Base-by-base conservation (phyloP, 179 eudicot genomes). In the Beta lomatogona region DNA sequence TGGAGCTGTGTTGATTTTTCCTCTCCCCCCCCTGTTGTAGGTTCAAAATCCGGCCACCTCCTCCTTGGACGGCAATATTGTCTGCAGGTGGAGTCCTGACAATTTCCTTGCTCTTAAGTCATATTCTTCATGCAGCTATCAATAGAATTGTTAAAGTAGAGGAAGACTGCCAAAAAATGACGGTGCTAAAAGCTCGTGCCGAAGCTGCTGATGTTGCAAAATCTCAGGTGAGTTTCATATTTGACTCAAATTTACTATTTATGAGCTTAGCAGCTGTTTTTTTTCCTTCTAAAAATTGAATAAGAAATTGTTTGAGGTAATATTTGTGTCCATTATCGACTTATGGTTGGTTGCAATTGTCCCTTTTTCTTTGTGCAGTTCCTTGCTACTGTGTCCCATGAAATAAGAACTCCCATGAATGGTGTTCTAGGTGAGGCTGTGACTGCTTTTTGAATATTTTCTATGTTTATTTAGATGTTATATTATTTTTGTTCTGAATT, bases 321-420 rank as follows among this genome's bases (percentile, higher is more conserved):
- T 4, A 72, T 80, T 63, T 60, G 72, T 18, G 14, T n/a, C 9
- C 67, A 25, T 63, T 60, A 36, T 6, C 6, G 61, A 15, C 16
- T 52, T 61, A 19, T 36, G 3, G 53, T 15, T 64, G 57, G 36
- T 68, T 80, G 68, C 60, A 21, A 48, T 73, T 80, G 44, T 78
- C 50, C 53, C n/a, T 45, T 28, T 80, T 81, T 61, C 52, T 36
- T 76, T 80, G 79, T 87, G 88, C 88, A 96, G 99, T 97, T 97
- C 87, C 97, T 97, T 59, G 99, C 99, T 48, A 97, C 97, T 14
- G 98, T 97, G 77, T 97, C 99, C 50, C 99, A 97, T 83, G 99
- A 97, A 84, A 97, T 97, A 75, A 90, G 99, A 86, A 94, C 97
- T 71, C 98, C 99, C 10, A 94, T 97, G 99, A 93, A 93, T 57